Conservation (phyloP, 1,284 basidiomycete species). For the Anthracocystis panici-leucophaei region DNA sequence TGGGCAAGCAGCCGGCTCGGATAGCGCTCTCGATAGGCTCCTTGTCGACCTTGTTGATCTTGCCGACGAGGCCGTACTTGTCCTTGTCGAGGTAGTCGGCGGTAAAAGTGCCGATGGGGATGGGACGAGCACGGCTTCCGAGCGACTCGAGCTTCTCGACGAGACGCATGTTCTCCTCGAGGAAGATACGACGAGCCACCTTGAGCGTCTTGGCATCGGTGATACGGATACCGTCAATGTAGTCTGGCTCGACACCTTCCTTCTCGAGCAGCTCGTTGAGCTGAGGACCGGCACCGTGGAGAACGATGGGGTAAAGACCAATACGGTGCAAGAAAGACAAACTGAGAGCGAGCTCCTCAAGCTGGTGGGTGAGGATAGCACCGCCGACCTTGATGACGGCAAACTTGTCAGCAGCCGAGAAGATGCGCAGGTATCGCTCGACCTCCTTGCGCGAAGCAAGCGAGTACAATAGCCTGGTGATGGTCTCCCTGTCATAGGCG, state of each 20-base stretch:
- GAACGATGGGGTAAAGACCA: constrained; percentile 68
- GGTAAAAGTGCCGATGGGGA: constrained; percentile 67
- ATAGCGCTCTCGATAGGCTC: constrained; percentile 70
- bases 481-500: constrained; percentile 65
- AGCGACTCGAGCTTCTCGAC: constrained; percentile 69
- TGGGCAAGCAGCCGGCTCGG: constrained; percentile 68
- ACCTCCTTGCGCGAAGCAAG: constrained; percentile 69
- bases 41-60: constrained; percentile 69
- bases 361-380: constrained; percentile 68
- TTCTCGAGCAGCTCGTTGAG: constrained; percentile 69
- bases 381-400: constrained; percentile 70
- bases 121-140: constrained; percentile 67
- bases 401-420: constrained; percentile 68
- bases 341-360: constrained; percentile 68
- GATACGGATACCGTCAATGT: constrained; percentile 70
- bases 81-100: constrained; percentile 69
- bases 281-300: constrained; percentile 69
- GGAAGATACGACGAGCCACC: constrained; percentile 68
- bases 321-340: constrained; percentile 69
- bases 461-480: constrained; percentile 68
- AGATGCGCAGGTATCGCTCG: constrained; percentile 69
- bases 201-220: constrained; percentile 68
- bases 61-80: constrained; percentile 69
- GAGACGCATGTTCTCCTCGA: constrained; percentile 68
- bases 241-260: constrained; percentile 69